These are phyloP conservation scores for Penicillium robsamsonii DNA, from an alignment of 495 filamentous ascomycete species.

Conservation along the genomic window DNA sequence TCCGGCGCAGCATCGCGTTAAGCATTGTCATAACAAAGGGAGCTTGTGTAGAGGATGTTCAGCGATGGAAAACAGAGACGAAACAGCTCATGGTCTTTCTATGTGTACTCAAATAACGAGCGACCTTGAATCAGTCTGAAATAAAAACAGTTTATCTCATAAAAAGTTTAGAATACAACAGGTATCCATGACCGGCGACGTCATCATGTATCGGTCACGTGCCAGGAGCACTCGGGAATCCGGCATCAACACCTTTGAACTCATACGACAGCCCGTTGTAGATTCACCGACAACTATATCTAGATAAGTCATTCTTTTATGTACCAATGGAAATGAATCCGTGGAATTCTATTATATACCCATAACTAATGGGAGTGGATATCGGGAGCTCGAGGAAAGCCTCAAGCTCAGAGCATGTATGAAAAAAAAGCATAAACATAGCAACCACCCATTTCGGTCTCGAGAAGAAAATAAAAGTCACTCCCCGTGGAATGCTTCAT, in stretches of 20 bases:
- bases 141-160: background rate
- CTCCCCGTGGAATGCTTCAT: conserved; percentile 1
- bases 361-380: conserved; percentile 9
- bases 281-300: conserved; percentile 10
- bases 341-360: conserved; percentile 29
- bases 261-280: conserved; percentile 9
- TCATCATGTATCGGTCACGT: conserved; percentile 25
- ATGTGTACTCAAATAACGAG: conserved; percentile 9
- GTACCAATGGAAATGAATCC: conserved; percentile 2
- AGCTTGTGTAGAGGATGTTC: conserved; percentile 16
- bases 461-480: conserved; percentile 12
- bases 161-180: background rate
- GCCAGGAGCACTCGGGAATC: conserved; percentile 9
- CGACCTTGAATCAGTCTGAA: background rate
- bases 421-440: conserved; percentile 6
- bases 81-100: conserved; percentile 15
- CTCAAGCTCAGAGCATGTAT: conserved; percentile 12
- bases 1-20: conserved; percentile 41
- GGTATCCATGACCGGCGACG: conserved; percentile 11
- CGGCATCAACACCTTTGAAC: conserved; percentile 16
- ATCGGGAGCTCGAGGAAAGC: conserved; percentile 2
- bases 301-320: background rate
- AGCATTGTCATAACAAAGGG: conserved; percentile 25
- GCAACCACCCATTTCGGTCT: conserved; percentile 10
- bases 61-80: conserved; percentile 17